These are phyloP conservation scores for Rhizoclosmatium globosum DNA, from an alignment of 192 early-diverging fungal species.

Conservation along the genomic window DNA sequence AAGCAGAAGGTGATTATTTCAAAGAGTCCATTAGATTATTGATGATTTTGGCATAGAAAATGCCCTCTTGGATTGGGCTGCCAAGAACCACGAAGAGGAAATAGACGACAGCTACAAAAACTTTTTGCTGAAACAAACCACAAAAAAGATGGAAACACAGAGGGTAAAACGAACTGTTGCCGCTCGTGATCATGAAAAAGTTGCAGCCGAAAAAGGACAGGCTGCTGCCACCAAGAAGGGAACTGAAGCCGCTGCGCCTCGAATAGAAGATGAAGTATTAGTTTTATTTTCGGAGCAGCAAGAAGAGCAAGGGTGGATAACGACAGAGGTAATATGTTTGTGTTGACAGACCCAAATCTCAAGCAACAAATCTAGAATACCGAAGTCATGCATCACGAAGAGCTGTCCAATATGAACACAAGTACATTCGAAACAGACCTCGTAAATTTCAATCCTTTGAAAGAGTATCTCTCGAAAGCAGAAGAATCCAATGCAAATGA, in stretches of 20 bases:
- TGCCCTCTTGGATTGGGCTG: conserved; percentile 29
- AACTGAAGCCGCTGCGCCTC: neutral
- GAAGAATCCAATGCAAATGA: neutral
- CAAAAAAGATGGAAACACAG: conserved; percentile 13
- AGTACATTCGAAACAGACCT: conserved; percentile 24
- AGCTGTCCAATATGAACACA: conserved; percentile 12
- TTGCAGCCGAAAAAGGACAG: neutral
- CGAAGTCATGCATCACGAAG: conserved; percentile 30
- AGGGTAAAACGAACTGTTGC: neutral
- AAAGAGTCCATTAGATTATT: neutral
- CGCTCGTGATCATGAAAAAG: neutral
- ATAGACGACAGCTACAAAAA: conserved; percentile 24
- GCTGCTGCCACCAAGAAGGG: neutral
- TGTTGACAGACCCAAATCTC: neutral
- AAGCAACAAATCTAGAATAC: neutral
- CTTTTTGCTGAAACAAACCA: neutral
- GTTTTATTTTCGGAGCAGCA: conserved; percentile 28
- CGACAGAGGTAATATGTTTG: conserved; percentile 13
- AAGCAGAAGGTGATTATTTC: conserved; percentile 2
- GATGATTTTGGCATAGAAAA: conserved; percentile 6
- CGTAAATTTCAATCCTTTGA: conserved; percentile 40
- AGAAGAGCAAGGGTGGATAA: conserved; percentile 33
- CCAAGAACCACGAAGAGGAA: conserved; percentile 17
- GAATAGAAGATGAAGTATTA: conserved; percentile 27
- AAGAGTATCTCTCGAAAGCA: conserved; percentile 23